These are phyloP conservation scores for Boletus sp. DNA, from an alignment of 1,284 basidiomycete species.

Conservation along the genomic window DNA sequence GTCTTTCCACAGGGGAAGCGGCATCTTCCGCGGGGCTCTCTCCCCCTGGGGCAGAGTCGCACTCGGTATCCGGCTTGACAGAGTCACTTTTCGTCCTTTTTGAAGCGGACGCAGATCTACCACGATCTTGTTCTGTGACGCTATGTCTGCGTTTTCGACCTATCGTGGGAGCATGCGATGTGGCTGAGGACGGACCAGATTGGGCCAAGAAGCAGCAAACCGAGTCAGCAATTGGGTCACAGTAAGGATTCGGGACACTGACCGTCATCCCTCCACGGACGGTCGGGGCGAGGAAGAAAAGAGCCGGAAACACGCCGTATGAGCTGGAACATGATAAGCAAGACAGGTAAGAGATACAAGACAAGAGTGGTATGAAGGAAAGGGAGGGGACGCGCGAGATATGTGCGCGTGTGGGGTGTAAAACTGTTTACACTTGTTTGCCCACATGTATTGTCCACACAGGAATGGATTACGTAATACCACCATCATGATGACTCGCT, in stretches of 20 bases:
- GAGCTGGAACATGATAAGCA: constrained; percentile 57
- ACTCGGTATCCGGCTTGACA: constrained; percentile 17
- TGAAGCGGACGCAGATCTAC: constrained; percentile 35
- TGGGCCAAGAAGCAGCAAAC: constrained; percentile 12
- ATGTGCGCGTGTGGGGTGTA: constrained; percentile 3
- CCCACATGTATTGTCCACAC: not conserved
- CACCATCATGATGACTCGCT: not conserved
- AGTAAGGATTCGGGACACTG: constrained; percentile 29
- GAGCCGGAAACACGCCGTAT: constrained; percentile 67
- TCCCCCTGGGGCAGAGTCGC: constrained; percentile 18
- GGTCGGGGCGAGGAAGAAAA: constrained; percentile 65
- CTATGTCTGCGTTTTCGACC: constrained; percentile 63
- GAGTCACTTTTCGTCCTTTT: constrained; percentile 46
- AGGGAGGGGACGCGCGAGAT: constrained; percentile 1
- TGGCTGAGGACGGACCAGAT: constrained; percentile 43
- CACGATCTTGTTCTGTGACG: constrained; percentile 46
- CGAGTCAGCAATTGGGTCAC: constrained; percentile 3
- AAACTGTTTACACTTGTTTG: constrained; percentile 25
- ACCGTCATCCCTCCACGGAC: constrained; percentile 75
- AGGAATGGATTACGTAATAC: constrained; percentile 20
- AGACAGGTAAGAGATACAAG: not conserved
- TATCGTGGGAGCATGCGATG: constrained; percentile 66
- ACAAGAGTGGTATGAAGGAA: constrained; percentile 1
- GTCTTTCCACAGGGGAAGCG: constrained; percentile 32
- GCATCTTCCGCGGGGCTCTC: constrained; percentile 23